phyloP scores from a whole-genome alignment of 2,329 filamentous ascomycete species.

The Bipolaris victoriae region DNA sequence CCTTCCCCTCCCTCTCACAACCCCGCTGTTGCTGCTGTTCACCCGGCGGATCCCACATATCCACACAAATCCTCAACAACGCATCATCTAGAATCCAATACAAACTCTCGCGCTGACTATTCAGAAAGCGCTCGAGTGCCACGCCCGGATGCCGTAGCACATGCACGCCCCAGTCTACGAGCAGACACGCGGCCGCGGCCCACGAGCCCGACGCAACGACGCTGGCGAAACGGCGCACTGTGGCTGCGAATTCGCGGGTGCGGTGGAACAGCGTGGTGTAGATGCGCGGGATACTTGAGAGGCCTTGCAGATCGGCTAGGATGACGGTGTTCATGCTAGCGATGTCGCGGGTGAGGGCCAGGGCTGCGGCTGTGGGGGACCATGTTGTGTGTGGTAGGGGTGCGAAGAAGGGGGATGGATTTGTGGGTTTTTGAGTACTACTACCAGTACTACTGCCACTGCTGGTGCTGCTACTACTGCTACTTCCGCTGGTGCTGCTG shows the following conservation, averaged over 20 bases:
- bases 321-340: slow-evolving; percentile 8
- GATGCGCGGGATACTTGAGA: slow-evolving; percentile 4
- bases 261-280: slow-evolving; percentile 17
- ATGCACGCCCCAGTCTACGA: slow-evolving; percentile 17
- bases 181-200: slow-evolving; percentile 13
- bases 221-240: slow-evolving; percentile 12
- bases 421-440: background rate
- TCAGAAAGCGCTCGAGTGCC: slow-evolving; percentile 17
- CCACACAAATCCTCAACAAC: slow-evolving; percentile 19
- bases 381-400: background rate
- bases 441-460: background rate
- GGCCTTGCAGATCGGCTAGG: slow-evolving; percentile 5
- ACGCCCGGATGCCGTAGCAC: slow-evolving; percentile 12
- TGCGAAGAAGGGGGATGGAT: background rate
- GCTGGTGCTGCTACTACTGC: background rate
- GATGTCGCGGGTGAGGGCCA: background rate
- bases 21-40: too few species aligned
- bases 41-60: slow-evolving; percentile 17
- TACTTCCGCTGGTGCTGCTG: background rate
- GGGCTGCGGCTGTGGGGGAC: background rate
- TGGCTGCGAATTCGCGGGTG: slow-evolving; percentile 14
- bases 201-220: slow-evolving; percentile 3
- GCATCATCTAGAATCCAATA: slow-evolving; percentile 26
- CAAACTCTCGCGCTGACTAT: slow-evolving; percentile 21
- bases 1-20: too few species aligned